phyloP scores from a whole-genome alignment of 192 early-diverging fungal genomes.

The Phlyctochytrium planicorne region DNA sequence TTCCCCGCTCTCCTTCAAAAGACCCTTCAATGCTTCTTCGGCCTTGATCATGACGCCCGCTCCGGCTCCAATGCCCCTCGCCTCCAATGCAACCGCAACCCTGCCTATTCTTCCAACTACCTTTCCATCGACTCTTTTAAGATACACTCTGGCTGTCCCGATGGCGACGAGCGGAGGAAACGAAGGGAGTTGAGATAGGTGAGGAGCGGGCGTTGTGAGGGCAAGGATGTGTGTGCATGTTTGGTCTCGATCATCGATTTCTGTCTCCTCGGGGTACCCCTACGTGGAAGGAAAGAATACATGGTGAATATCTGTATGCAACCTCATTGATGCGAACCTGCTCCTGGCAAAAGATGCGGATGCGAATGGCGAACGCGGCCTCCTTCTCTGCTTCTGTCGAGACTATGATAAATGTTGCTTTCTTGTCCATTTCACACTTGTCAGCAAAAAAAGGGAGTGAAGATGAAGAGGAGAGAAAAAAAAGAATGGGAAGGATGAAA shows the following conservation, averaged over 20 bases:
- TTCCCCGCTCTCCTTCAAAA: neutral
- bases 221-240: neutral
- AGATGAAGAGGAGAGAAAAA: neutral
- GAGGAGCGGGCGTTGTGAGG: neutral
- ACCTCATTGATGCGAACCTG: neutral
- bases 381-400: neutral
- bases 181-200: neutral
- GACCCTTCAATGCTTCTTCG: neutral
- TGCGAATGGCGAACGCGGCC: neutral
- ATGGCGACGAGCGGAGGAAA: neutral
- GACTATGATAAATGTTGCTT: neutral
- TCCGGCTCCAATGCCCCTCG: neutral
- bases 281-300: too few species aligned
- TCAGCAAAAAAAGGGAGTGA: neutral
- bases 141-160: neutral
- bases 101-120: neutral
- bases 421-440: neutral
- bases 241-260: neutral
- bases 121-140: neutral
- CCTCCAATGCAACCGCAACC: neutral
- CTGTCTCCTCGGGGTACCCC: neutral
- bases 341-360: neutral
- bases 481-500: neutral
- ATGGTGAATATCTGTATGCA: too few species aligned
- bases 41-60: neutral